Evolutionary conservation across 768 basidiomycete species (phyloP).

Genomic region (Tricholoma bakamatsutake): DNA sequence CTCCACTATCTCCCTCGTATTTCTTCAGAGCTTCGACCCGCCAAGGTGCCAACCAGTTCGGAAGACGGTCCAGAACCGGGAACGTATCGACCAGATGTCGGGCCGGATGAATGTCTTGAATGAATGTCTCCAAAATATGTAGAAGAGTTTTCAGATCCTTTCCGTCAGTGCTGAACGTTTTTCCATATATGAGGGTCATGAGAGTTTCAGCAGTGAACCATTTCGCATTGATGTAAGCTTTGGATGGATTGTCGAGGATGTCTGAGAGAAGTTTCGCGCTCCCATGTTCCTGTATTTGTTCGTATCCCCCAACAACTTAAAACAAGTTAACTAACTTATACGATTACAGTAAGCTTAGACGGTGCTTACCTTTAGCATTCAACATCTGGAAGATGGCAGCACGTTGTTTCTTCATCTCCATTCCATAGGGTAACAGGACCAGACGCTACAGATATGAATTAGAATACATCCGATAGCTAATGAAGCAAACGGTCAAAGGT

Average conservation of each 20-base stretch:
- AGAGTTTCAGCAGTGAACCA: conserved; percentile 16
- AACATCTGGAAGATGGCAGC: conserved; percentile 10
- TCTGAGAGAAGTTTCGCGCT: conserved; percentile 4
- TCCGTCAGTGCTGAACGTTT: conserved; percentile 16
- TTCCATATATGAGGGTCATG: conserved; percentile 18
- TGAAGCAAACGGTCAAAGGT: neutral
- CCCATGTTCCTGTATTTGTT: conserved; percentile 9
- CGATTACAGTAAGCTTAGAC: too few relatives aligned
- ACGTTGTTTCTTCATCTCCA: conserved; percentile 9
- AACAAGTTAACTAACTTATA: too few relatives aligned
- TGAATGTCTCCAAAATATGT: conserved; percentile 18
- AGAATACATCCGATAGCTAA: neutral
- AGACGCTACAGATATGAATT: neutral
- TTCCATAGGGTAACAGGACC: conserved; percentile 6
- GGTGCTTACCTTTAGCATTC: conserved; percentile 3
- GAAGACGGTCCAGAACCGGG: conserved; percentile 9
- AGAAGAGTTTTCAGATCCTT: conserved; percentile 16
- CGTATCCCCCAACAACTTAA: conserved; percentile 6
- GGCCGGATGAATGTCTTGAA: conserved; percentile 16
- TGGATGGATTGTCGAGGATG: conserved; percentile 3
- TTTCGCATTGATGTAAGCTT: conserved; percentile 2
- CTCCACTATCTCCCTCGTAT: conserved; percentile 8
- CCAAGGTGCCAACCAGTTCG: conserved; percentile 9
- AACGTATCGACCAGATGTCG: conserved; percentile 10
- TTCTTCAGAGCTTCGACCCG: conserved; percentile 7